Evolutionary conservation across 805 yeast genomes (phyloP).

Genomic region (Wickerhamomyces xylosicus): DNA sequence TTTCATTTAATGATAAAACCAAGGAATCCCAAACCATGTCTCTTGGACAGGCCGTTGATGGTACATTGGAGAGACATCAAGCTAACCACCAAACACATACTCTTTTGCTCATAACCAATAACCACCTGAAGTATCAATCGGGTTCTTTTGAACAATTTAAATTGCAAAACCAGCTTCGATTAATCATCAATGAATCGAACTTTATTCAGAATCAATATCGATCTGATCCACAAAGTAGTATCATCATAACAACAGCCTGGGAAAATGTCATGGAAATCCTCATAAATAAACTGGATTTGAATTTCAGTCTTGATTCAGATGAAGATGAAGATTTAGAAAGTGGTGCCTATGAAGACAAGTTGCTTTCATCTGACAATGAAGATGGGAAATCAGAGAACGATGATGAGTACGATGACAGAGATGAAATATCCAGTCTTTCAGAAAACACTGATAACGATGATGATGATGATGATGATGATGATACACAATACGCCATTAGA

Average conservation of each 20-base stretch:
- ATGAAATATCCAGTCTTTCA: neutral
- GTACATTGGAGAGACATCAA: too few species aligned
- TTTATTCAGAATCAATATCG: too few species aligned
- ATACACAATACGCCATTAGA: neutral
- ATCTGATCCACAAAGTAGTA: too few species aligned
- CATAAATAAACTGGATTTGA: constrained; percentile 7
- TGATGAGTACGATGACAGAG: neutral
- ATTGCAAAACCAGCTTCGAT: neutral
- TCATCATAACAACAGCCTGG: constrained; percentile 9
- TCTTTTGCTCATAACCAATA: too few species aligned
- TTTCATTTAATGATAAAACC: neutral
- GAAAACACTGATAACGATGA: neutral
- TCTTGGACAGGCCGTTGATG: too few species aligned
- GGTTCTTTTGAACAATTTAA: too few species aligned
- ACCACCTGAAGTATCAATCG: too few species aligned
- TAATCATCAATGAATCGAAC: constrained; percentile 9
- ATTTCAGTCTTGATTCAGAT: constrained; percentile 6
- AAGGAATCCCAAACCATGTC: too few species aligned
- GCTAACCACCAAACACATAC: too few species aligned
- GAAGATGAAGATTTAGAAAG: constrained; percentile 7
- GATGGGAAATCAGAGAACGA: neutral
- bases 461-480: neutral
- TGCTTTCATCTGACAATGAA: neutral
- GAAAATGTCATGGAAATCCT: constrained; percentile 19
- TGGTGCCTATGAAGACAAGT: neutral